Conservation (phyloP, 257 asterid genomes). For the Osmanthus fragrans region DNA sequence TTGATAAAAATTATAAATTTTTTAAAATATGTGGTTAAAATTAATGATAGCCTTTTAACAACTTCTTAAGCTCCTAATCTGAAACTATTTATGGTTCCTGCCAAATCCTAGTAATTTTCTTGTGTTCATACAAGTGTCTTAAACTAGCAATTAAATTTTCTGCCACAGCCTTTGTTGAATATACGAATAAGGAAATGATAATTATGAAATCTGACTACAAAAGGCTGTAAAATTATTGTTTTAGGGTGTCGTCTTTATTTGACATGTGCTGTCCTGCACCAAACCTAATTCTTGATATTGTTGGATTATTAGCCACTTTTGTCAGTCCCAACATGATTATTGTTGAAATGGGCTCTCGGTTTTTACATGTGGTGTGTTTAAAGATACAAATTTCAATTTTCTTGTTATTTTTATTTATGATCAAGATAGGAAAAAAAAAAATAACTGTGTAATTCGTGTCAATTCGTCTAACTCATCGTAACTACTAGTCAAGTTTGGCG, state of each 20-base stretch:
- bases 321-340: conserved; percentile 24
- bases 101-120: background rate
- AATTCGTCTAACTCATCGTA: no score
- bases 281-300: conserved; percentile 7
- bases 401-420: no score
- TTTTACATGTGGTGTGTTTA: background rate
- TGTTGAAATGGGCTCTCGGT: conserved; percentile 1
- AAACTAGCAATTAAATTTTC: background rate
- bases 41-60: no score
- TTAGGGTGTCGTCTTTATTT: background rate
- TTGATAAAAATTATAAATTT: no score
- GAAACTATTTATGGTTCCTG: background rate
- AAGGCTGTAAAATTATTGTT: background rate
- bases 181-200: background rate
- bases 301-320: conserved; percentile 1
- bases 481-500: no score
- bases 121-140: background rate
- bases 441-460: background rate
- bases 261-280: background rate
- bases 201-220: background rate
- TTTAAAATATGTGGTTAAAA: no score
- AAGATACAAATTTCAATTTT: background rate
- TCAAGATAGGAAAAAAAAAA: background rate
- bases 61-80: no score
- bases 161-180: background rate